Conservation (phyloP, 1,284 basidiomycete species). For the Ganoderma multipileum region DNA sequence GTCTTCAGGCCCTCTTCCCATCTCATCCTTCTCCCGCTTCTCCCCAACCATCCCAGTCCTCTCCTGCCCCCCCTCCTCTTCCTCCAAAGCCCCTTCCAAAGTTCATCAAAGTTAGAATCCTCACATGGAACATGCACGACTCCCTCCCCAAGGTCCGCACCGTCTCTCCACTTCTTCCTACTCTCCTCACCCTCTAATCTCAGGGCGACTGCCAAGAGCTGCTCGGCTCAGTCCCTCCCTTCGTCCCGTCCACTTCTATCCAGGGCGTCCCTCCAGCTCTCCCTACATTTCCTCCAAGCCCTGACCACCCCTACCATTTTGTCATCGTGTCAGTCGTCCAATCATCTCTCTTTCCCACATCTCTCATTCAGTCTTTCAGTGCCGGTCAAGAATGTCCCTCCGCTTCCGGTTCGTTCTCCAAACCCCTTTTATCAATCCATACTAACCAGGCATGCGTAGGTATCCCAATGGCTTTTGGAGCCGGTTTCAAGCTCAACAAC, state of each 20-base stretch:
- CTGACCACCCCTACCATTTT: slow-evolving; percentile 80
- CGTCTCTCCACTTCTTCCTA: slow-evolving; percentile 1
- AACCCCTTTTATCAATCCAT: slow-evolving; percentile 4
- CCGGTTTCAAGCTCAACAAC: slow-evolving; percentile 73
- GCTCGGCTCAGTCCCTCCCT: slow-evolving; percentile 66
- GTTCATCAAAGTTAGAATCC: slow-evolving; percentile 55
- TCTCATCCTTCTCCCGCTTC: slow-evolving; percentile 32
- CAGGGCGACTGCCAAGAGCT: slow-evolving; percentile 82
- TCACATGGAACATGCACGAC: slow-evolving; percentile 83
- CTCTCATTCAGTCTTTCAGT: slow-evolving; percentile 44
- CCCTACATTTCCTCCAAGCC: slow-evolving; percentile 52
- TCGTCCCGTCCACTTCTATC: slow-evolving; percentile 47
- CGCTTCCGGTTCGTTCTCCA: slow-evolving; percentile 55
- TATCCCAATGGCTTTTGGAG: slow-evolving; percentile 77
- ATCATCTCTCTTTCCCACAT: slow-evolving; percentile 14
- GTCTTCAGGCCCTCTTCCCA: slow-evolving; percentile 51
- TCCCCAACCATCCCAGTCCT: slow-evolving; percentile 26
- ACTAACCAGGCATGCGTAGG: slow-evolving; percentile 44
- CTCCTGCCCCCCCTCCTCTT: slow-evolving; percentile 29
- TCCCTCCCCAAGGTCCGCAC: slow-evolving; percentile 68
- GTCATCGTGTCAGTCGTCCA: slow-evolving; percentile 68
- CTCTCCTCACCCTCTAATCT: neutral
- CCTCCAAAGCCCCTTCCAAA: slow-evolving; percentile 42
- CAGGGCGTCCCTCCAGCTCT: slow-evolving; percentile 42
- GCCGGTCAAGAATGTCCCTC: slow-evolving; percentile 88